A percentile compares a stretch with the other conserved stretches of the same genome.
phyloP scores from a whole-genome alignment of 192 early-diverging fungal genomes.

The Backusella australiensis region DNA sequence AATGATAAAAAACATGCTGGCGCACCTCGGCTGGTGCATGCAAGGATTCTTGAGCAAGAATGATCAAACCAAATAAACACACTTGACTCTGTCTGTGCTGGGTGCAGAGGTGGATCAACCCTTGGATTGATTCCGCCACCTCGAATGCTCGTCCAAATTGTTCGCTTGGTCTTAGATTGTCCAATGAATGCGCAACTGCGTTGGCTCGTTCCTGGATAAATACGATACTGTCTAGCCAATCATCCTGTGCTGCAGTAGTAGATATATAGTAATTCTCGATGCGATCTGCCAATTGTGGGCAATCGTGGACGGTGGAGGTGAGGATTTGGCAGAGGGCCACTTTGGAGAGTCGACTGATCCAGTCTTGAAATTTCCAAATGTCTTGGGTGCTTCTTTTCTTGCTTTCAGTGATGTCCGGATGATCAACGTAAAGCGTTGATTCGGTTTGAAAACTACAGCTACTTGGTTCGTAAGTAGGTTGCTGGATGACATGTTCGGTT shows the following conservation, averaged over 20 bases:
- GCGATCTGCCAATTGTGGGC: not conserved
- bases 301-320: slow-evolving; percentile 3
- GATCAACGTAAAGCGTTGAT: not conserved
- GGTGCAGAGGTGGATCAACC: not conserved
- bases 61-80: not conserved
- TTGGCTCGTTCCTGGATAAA: slow-evolving; percentile 6
- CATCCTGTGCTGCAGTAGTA: not conserved
- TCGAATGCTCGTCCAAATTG: slow-evolving; percentile 22
- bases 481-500: not conserved
- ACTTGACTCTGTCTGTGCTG: not conserved
- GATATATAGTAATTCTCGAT: not conserved
- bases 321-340: slow-evolving; percentile 20
- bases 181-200: not conserved
- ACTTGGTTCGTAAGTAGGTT: not conserved
- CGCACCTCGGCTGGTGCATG: slow-evolving; percentile 20
- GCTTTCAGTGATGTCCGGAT: not conserved
- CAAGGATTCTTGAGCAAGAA: slow-evolving; percentile 1
- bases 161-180: slow-evolving; percentile 14
- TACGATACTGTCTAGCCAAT: not conserved
- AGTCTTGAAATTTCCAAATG: not conserved
- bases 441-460: not conserved
- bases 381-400: not conserved
- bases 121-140: not conserved
- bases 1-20: slow-evolving; percentile 24
- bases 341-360: slow-evolving; percentile 12